phyloP scores from a whole-genome alignment of 202 grass and related monocot genomes.

The Elaeis oleifera region DNA sequence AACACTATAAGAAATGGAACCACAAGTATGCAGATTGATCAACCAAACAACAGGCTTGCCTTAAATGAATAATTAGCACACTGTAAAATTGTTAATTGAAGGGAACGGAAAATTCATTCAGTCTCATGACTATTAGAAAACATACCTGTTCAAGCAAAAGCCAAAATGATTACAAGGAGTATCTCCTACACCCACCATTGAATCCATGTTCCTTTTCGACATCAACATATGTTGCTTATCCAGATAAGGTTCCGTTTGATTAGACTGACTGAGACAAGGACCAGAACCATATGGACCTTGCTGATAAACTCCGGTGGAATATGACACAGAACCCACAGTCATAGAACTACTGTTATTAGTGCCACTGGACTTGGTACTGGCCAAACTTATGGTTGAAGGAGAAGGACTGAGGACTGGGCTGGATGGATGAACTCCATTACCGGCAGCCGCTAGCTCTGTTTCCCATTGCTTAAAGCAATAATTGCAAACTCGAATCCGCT shows the following conservation, averaged over 20 bases:
- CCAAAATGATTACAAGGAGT: constrained; percentile 35
- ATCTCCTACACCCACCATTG: constrained; percentile 25
- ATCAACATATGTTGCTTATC: constrained; percentile 42
- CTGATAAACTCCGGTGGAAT: constrained; percentile 30
- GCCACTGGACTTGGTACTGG: constrained; percentile 52
- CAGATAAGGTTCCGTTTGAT: constrained; percentile 18
- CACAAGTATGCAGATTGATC: no score
- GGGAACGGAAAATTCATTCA: no score
- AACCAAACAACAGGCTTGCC: no score
- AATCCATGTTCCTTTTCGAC: constrained; percentile 4
- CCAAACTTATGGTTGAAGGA: constrained; percentile 43
- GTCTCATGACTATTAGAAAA: no score
- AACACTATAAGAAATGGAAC: no score
- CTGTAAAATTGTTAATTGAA: no score
- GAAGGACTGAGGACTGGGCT: constrained; percentile 43
- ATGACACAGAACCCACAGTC: constrained; percentile 46
- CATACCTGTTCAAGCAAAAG: constrained; percentile 77
- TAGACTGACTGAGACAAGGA: constrained; percentile 20
- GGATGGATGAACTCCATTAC: constrained; percentile 20
- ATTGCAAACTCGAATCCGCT: constrained; percentile 80
- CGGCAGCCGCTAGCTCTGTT: constrained; percentile 29
- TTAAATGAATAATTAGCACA: no score
- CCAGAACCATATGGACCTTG: constrained; percentile 25
- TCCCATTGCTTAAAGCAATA: constrained; percentile 77
- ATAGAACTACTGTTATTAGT: constrained; percentile 39